Conservation (phyloP, 495 filamentous ascomycete genomes). For the Rostrohypoxylon terebratum region DNA sequence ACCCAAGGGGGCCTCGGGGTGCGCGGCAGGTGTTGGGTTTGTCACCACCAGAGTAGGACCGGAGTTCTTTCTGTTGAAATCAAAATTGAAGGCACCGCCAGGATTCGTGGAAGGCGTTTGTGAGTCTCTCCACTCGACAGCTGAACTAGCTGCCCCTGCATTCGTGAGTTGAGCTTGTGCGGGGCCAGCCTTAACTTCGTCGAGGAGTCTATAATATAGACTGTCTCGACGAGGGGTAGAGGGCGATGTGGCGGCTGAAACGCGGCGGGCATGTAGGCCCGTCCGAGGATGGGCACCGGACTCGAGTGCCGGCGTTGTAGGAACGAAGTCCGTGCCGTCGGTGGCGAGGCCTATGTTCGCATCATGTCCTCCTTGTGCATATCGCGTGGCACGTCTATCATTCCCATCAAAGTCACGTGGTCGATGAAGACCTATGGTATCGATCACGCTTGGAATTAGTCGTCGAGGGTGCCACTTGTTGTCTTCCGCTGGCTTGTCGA, state of each 20-base stretch:
- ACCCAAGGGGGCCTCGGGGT: constrained; percentile 19
- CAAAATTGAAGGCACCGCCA: constrained; percentile 12
- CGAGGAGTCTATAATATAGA: constrained; percentile 33
- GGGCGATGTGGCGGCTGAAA: not conserved
- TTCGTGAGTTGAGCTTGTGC: not conserved
- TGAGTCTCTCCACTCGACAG: constrained; percentile 33
- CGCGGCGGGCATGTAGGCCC: constrained; percentile 33
- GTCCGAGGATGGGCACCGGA: constrained; percentile 12
- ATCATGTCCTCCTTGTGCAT: not conserved
- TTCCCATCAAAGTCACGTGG: not conserved
- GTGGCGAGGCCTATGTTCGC: not conserved
- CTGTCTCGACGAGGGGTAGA: constrained; percentile 18
- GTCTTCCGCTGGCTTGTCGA: constrained; percentile 5
- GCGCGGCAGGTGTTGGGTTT: constrained; percentile 24
- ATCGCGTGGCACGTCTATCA: not conserved
- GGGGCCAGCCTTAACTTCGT: constrained; percentile 33
- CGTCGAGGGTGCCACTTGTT: constrained; percentile 13
- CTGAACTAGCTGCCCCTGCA: constrained; percentile 28
- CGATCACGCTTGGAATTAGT: constrained; percentile 27
- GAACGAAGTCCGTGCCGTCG: constrained; percentile 18
- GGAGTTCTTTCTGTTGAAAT: not conserved
- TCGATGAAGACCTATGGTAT: constrained; percentile 4
- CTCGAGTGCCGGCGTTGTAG: constrained; percentile 40
- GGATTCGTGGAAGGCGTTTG: constrained; percentile 5
- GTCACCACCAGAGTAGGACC: not conserved